A percentile compares a stretch with the other conserved stretches of the same genome.
Conservation (phyloP, 2,329 filamentous ascomycete species). For the Penicillium griseofulvum region DNA sequence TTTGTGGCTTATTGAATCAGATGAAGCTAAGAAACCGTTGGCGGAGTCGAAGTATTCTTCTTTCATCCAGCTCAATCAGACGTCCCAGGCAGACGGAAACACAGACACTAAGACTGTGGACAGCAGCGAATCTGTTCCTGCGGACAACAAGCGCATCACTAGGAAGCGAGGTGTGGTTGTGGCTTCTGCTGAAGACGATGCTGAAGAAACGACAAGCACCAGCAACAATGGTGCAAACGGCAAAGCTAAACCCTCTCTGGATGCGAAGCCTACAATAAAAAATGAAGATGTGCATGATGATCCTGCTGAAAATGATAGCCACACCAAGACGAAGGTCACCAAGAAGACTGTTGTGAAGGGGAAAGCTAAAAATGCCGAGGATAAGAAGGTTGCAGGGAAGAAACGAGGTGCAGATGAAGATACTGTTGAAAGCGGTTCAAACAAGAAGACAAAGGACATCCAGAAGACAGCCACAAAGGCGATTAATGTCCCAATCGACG, state of each 20-base stretch:
- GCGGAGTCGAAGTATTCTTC: conserved; percentile 41
- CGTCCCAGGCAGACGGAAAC: conserved; percentile 7
- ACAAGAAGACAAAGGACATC: conserved; percentile 45
- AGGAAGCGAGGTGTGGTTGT: neutral
- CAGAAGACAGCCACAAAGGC: conserved; percentile 46
- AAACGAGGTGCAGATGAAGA: conserved; percentile 4
- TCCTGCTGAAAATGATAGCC: no score
- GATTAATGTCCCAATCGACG: conserved; percentile 50
- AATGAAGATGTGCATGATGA: no score
- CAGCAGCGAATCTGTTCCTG: neutral
- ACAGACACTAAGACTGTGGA: conserved; percentile 25
- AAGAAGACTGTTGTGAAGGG: conserved; percentile 22
- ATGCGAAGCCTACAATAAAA: no score
- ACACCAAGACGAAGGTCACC: no score
- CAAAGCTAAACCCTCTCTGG: neutral
- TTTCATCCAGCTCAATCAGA: conserved; percentile 19
- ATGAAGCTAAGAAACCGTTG: conserved; percentile 42
- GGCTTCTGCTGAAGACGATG: neutral
- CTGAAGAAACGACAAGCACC: no score
- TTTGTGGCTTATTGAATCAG: conserved; percentile 62
- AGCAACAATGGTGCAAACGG: conserved; percentile 20
- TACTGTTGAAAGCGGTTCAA: conserved; percentile 7
- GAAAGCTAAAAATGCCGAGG: neutral
- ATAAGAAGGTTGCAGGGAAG: conserved; percentile 18
- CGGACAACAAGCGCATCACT: neutral